A percentile compares a stretch with the other conserved stretches of the same genome.
These are phyloP conservation scores for Arctium minus DNA, from an alignment of 129 eudicot genomes.

Conservation along the genomic window DNA sequence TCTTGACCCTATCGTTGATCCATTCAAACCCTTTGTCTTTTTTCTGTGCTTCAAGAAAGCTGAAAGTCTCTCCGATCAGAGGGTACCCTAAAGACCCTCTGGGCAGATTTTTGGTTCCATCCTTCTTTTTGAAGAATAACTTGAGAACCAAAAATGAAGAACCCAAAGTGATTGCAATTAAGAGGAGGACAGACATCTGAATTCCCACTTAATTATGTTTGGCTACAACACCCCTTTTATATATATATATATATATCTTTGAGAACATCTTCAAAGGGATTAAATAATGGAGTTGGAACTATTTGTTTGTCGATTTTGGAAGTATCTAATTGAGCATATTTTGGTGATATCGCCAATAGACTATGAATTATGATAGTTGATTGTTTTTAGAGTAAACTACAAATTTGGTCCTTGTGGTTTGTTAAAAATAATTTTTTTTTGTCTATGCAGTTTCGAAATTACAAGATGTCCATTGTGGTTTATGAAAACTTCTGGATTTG, in stretches of 20 bases:
- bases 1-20: slow-evolving; percentile 27
- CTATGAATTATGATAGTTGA: neutral
- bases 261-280: neutral
- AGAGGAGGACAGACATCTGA: slow-evolving; percentile 18
- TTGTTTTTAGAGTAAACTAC: neutral
- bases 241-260: neutral
- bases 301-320: neutral
- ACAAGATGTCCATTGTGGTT: too few species aligned
- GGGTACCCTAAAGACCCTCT: slow-evolving; percentile 35
- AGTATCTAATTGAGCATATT: neutral
- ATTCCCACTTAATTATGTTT: neutral
- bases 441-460: too few species aligned
- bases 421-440: too few species aligned
- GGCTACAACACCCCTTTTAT: neutral
- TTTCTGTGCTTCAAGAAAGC: slow-evolving; percentile 42
- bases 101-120: slow-evolving; percentile 11
- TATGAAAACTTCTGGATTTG: too few species aligned
- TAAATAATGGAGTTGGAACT: neutral
- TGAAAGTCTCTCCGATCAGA: slow-evolving; percentile 30
- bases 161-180: slow-evolving; percentile 6
- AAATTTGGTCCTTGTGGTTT: too few species aligned
- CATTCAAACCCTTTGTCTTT: slow-evolving; percentile 30
- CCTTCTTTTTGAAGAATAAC: slow-evolving; percentile 4
- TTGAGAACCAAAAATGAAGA: slow-evolving; percentile 7
- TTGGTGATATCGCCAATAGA: neutral